Conservation (phyloP, 1,139 yeast species). For the Diutina catenulata region DNA sequence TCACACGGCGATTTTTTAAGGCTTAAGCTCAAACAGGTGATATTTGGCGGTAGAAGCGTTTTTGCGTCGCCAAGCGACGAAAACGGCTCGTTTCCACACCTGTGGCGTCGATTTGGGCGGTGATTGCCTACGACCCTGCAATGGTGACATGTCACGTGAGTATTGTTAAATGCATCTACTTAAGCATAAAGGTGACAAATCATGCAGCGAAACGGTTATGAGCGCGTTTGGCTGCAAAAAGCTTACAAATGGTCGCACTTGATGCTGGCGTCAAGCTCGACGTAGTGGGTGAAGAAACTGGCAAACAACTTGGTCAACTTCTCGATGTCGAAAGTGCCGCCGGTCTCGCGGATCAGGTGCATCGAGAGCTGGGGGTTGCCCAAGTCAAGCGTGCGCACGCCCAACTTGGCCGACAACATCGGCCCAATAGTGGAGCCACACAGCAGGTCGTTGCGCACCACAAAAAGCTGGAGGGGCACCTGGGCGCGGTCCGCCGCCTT, state of each 20-base stretch:
- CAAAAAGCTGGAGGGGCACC: constrained; percentile 73
- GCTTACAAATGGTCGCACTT: constrained; percentile 2
- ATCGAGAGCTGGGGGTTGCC: constrained; percentile 92
- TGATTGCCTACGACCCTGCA: no score
- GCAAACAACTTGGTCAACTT: constrained; percentile 50
- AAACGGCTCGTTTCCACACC: no score
- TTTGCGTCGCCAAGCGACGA: no score
- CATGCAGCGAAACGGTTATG: no score
- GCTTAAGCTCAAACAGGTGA: no score
- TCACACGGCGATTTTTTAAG: no score
- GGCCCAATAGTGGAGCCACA: constrained; percentile 98
- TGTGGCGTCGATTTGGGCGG: neutral
- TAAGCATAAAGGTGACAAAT: no score
- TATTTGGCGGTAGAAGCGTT: no score
- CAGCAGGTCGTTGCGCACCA: constrained; percentile 82
- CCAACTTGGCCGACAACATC: constrained; percentile 76
- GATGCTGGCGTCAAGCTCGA: neutral
- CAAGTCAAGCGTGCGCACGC: constrained; percentile 79
- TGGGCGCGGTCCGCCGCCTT: constrained; percentile 53
- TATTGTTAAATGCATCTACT: no score
- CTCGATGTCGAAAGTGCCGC: constrained; percentile 68
- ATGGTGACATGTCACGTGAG: constrained; percentile 2
- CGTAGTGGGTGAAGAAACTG: constrained; percentile 40
- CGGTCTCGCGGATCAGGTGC: constrained; percentile 94
- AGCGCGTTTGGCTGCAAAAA: neutral